Conservation (phyloP, 2,329 filamentous ascomycete species). For the Sporothrix curviconia region DNA sequence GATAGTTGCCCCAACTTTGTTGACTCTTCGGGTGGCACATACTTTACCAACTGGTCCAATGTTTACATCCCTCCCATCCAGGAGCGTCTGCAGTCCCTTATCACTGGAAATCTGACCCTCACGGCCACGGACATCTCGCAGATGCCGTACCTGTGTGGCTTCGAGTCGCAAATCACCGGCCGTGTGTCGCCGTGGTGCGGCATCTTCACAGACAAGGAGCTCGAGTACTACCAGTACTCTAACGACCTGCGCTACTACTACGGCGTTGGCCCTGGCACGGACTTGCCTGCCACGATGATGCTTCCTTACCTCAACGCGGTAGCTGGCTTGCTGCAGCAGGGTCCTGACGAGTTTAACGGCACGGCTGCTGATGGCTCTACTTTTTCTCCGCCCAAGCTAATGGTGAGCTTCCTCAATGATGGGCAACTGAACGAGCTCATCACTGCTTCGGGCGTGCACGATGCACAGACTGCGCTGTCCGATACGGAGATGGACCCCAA, state of each 20-base stretch:
- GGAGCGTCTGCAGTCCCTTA: conserved; percentile 46
- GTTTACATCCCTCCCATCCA: conserved; percentile 38
- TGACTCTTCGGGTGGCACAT: conserved; percentile 49
- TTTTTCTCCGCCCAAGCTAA: conserved; percentile 48
- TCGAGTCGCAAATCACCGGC: conserved; percentile 62
- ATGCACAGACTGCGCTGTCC: conserved; percentile 45
- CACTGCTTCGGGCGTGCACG: conserved; percentile 54
- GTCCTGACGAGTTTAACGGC: conserved; percentile 41
- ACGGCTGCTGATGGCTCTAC: conserved; percentile 37
- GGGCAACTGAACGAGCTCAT: conserved; percentile 58
- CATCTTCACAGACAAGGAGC: conserved; percentile 55
- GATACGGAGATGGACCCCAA: conserved; percentile 38
- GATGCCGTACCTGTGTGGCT: conserved; percentile 65
- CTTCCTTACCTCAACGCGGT: conserved; percentile 52
- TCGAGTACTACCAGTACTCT: conserved; percentile 58
- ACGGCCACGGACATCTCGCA: conserved; percentile 31
- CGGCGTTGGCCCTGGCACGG: conserved; percentile 51
- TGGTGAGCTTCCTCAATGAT: conserved; percentile 59
- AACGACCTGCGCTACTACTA: conserved; percentile 66
- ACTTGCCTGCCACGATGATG: conserved; percentile 52
- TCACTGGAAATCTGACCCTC: conserved; percentile 49
- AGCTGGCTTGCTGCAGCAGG: conserved; percentile 44
- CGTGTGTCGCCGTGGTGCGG: conserved; percentile 55
- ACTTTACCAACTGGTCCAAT: conserved; percentile 13
- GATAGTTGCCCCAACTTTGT: conserved; percentile 56